phyloP scores from a whole-genome alignment of 2,329 filamentous ascomycete species.

The Raffaelea ambrosiae region DNA sequence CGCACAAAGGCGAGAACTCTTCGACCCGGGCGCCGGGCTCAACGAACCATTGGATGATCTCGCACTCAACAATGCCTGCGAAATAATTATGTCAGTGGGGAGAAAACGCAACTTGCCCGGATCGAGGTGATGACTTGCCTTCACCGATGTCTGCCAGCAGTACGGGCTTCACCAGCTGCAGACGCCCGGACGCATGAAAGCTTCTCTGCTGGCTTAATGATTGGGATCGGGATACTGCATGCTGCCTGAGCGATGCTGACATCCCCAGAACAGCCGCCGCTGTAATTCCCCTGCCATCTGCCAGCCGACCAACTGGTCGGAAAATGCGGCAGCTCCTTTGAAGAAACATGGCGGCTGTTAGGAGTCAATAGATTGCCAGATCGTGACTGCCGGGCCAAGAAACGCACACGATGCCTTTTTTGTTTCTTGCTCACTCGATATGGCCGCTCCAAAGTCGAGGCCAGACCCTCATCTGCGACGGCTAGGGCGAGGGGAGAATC shows the following conservation, averaged over 20 bases:
- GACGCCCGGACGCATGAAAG: constrained; percentile 41
- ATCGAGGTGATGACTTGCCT: constrained; percentile 36
- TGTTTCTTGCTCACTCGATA: too few relatives aligned
- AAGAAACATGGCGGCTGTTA: constrained; percentile 39
- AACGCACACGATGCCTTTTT: too few relatives aligned
- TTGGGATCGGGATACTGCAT: constrained; percentile 18
- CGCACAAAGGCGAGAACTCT: constrained; percentile 95
- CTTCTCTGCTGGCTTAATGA: constrained; percentile 15
- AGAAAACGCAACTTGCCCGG: background rate
- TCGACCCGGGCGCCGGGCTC: constrained; percentile 91
- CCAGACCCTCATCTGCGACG: background rate
- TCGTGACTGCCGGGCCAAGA: too few relatives aligned
- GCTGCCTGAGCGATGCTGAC: background rate
- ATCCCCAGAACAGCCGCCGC: background rate
- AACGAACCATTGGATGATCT: constrained; percentile 99
- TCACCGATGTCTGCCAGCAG: constrained; percentile 80
- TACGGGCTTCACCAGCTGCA: constrained; percentile 65
- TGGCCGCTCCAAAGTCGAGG: background rate
- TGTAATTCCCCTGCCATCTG: background rate
- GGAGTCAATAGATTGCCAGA: too few relatives aligned
- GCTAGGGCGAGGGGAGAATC: too few relatives aligned
- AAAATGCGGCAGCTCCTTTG: constrained; percentile 41
- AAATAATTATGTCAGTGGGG: too few relatives aligned
- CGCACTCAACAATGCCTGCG: constrained; percentile 93
- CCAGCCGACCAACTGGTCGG: constrained; percentile 22